Evolutionary conservation across 345 rosid genomes (phyloP), one percentile per base, ranked within the genome.

Genomic region (Corchorus olitorius): DNA sequence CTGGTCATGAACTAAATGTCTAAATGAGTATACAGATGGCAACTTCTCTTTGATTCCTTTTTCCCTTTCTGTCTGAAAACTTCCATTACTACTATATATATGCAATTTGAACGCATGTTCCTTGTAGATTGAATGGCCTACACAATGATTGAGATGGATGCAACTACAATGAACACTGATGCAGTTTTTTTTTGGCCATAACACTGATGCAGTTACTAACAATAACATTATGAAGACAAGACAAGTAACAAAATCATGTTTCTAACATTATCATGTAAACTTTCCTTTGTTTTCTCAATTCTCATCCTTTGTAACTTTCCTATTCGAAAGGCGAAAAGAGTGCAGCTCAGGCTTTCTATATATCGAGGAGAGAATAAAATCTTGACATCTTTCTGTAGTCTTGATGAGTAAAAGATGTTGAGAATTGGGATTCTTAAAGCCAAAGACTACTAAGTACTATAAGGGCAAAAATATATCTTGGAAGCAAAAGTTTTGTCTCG

Each of bases 221-320:
- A 48, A 1, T 6, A 12, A 71, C 17, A 15, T 50, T 8, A 52
- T 22, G 27, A 39, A 71, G 64, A 71, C 43, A 39, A 71, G 64
- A 71, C 43, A 70, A 60, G 43, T 39, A 39, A 52, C 53, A 73
- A 62, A 55, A 61, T 65, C 65, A n/a, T 73, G 45, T 55, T 75
- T 20, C 55, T 56, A 2, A 43, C 27, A 65, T 63, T 63, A 37
- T 63, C 27, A 27, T 27, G 27, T n/a, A n/a, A n/a, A n/a, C n/a
- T n/a, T n/a, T n/a, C n/a, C n/a, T n/a, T n/a, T n/a, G n/a, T n/a
- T n/a, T n/a, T n/a, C n/a, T n/a, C n/a, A n/a, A n/a, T n/a, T 39
- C 41, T 39, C 54, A 50, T 39, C 3, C 2, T 22, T 76, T 39
- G 3, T 22, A 9, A 15, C 37, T 22, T 59, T 59, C 27, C 27